Base-by-base conservation (phyloP, 257 asterid genomes). In the Capsicum chinense region DNA sequence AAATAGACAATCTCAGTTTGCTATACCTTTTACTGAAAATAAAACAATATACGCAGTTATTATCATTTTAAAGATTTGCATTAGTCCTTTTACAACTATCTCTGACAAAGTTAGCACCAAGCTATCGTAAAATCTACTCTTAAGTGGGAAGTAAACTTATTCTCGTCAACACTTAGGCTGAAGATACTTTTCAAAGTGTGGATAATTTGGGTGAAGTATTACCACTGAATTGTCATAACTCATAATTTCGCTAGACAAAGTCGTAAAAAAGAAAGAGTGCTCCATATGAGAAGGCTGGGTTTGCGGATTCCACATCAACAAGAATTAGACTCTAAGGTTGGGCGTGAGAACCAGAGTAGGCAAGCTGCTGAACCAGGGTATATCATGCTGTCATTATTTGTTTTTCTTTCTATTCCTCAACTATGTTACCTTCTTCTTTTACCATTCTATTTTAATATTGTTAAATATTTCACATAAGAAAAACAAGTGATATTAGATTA, bases 401-500 rank as follows among this genome's bases (percentile, higher is more conserved):
- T 48, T 54, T 52, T 78, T 16, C 48, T 14, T 78, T 35, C 63
- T 78, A 78, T 78, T 78, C 82, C 64, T 78, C 62, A 54, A 78
- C 82, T 78, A 17, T 7, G 48, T 52, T 52, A 76, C 21, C 8
- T 21, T 50, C 6, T 74, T 73, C 80, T 70, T 70, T 70, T 14
- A 26, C 7, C 44, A 74, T 74, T 74, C 62, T 74, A 26, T 52
- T 74, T 62, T 50, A 74, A 74, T 52, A 26, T 6, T 13, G 19
- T 76, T 76, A 5, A 26, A 76, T 26, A 26, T 52, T 17, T 26
- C 54, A 52, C 48, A 76, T 76, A 63, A 76, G 42, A 76, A 21
- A 54, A 74, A 7, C 59, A 48, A 19, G 79, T 70, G 79, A 42
- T 42, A 42, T 70, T 3, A 16, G 56, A 70, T 44, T 44, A 50